Evolutionary conservation across 2,329 filamentous ascomycete genomes (phyloP).

Genomic region (Clarireedia paspali): DNA sequence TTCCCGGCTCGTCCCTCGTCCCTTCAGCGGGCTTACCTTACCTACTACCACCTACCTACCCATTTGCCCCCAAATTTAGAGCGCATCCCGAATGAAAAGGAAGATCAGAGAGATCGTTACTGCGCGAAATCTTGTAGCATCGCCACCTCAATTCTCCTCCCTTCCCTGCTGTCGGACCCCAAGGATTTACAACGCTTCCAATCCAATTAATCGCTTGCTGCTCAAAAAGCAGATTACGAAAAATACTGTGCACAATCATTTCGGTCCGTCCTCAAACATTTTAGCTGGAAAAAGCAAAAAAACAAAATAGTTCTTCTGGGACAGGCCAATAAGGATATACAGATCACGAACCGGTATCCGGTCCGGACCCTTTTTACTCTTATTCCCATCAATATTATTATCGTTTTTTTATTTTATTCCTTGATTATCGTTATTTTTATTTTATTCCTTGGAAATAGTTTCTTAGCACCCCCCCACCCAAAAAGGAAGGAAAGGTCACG

Average conservation of each 20-base stretch:
- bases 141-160: conserved; percentile 5
- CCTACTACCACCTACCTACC: neutral
- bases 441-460: neutral
- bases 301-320: neutral
- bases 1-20: neutral
- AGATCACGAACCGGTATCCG: neutral
- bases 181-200: conserved; percentile 4
- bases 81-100: neutral
- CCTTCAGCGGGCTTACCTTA: neutral
- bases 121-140: conserved; percentile 2
- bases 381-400: too few relatives aligned
- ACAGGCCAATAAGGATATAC: neutral
- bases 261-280: neutral
- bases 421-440: neutral
- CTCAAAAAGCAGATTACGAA: neutral
- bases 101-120: neutral
- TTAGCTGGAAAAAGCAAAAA: neutral
- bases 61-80: conserved; percentile 5
- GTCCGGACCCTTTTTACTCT: too few relatives aligned
- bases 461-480: neutral
- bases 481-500: neutral
- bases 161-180: conserved; percentile 4
- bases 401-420: neutral
- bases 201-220: neutral
- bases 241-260: neutral